These are phyloP conservation scores for Salvia miltiorrhiza DNA, from an alignment of 257 asterid species.

Conservation along the genomic window DNA sequence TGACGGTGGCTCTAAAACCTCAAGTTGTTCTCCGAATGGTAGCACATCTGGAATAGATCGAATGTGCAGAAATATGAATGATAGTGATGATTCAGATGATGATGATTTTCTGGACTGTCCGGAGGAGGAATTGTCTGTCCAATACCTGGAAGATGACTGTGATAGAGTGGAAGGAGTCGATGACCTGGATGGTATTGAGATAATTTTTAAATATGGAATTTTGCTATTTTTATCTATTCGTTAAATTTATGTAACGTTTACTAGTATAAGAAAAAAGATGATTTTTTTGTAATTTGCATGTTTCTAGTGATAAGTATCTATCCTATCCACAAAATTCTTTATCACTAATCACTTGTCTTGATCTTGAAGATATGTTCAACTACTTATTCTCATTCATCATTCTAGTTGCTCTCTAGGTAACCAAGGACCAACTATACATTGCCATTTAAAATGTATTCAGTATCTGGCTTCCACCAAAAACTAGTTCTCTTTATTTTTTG, in stretches of 20 bases:
- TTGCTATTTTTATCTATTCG: conserved; percentile 5
- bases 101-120: conserved; percentile 33
- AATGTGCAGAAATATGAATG: conserved; percentile 14
- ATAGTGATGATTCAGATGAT: conserved; percentile 36
- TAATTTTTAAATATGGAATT: conserved; percentile 3
- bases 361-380: conserved; percentile 4
- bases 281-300: background rate
- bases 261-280: background rate
- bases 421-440: background rate
- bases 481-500: background rate
- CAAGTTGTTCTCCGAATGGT: conserved; percentile 21
- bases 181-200: conserved; percentile 67
- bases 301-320: background rate
- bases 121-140: conserved; percentile 54
- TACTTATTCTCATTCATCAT: background rate
- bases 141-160: conserved; percentile 68
- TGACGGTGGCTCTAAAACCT: conserved; percentile 29
- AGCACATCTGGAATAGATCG: conserved; percentile 30
- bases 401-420: conserved; percentile 9
- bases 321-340: background rate
- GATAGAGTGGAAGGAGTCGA: conserved; percentile 52
- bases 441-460: background rate
- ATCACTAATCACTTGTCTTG: conserved; percentile 3
- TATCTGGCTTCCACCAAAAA: background rate
- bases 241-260: conserved; percentile 5